Conservation (phyloP, 768 basidiomycete genomes). For the Auriscalpium orientale region DNA sequence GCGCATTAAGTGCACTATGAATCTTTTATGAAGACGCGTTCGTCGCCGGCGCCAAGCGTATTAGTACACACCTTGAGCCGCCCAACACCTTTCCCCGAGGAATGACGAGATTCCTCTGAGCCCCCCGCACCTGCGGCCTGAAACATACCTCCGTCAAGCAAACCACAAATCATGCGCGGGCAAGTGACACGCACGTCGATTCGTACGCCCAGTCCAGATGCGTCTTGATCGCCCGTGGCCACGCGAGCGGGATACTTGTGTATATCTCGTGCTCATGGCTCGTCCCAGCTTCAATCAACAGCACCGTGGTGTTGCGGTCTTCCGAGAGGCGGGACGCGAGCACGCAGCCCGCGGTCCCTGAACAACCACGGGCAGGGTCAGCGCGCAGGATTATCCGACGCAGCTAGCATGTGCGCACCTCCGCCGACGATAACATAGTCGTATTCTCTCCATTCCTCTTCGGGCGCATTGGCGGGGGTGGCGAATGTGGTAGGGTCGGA, state of each 20-base stretch:
- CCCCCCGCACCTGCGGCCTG: conserved; percentile 6
- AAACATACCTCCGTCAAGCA: too few species aligned
- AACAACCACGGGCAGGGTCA: not conserved
- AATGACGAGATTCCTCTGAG: conserved; percentile 1
- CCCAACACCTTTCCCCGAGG: conserved; percentile 12
- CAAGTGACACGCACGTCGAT: conserved; percentile 4
- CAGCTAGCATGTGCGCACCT: conserved; percentile 17
- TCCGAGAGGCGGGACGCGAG: conserved; percentile 52
- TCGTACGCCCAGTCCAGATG: conserved; percentile 10
- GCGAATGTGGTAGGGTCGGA: not conserved
- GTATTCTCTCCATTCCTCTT: conserved; percentile 9
- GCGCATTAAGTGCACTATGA: conserved; percentile 8
- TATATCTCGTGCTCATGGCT: conserved; percentile 20
- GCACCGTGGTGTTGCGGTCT: conserved; percentile 42
- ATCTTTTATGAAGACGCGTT: not conserved
- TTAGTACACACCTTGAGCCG: conserved; percentile 2
- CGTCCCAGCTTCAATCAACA: conserved; percentile 51
- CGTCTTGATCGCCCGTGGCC: conserved; percentile 7
- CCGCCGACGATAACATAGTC: conserved; percentile 31
- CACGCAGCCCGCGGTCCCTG: conserved; percentile 56
- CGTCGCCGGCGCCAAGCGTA: not conserved
- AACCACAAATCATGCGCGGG: not conserved
- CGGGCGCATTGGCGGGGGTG: not conserved
- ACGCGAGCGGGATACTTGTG: conserved; percentile 11
- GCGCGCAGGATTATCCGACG: not conserved